These are phyloP conservation scores for Sphaerulina musiva DNA, from an alignment of 2,329 filamentous ascomycete species.

Conservation along the genomic window DNA sequence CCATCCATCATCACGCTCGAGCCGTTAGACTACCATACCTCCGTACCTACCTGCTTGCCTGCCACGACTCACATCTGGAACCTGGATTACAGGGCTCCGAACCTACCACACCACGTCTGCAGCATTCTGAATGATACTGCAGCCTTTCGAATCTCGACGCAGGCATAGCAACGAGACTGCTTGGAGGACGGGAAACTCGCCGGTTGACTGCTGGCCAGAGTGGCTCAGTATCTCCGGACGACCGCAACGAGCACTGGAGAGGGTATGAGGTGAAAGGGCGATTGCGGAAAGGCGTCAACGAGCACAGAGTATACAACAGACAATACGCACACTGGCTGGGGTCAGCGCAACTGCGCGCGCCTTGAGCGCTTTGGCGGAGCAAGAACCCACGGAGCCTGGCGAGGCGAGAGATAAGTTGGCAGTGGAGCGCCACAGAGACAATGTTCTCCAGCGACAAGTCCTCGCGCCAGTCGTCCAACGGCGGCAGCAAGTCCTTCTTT, in stretches of 20 bases:
- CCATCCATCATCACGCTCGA: slow-evolving; percentile 6
- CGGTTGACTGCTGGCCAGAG: background rate
- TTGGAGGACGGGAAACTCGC: background rate
- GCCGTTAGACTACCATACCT: background rate
- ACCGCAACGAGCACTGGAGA: background rate
- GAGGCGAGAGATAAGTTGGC: background rate
- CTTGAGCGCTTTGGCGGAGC: slow-evolving; percentile 16
- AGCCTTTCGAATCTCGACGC: background rate
- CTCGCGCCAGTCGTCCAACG: slow-evolving; percentile 62
- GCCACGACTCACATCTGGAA: slow-evolving; percentile 11
- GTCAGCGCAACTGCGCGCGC: slow-evolving; percentile 11
- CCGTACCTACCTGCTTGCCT: background rate
- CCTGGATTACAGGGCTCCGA: slow-evolving; percentile 1
- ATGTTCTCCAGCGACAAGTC: slow-evolving; percentile 56
- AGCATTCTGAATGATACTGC: background rate
- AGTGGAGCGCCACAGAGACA: slow-evolving; percentile 5
- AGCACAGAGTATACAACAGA: background rate
- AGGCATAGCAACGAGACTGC: background rate
- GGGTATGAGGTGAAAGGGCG: background rate
- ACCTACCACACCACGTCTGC: background rate
- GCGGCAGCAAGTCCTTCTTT: slow-evolving; percentile 78
- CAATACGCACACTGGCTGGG: slow-evolving; percentile 4
- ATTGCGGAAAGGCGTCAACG: background rate
- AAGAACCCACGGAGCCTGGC: background rate
- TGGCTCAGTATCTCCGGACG: no score